These are phyloP conservation scores for Artomyces pyxidatus DNA, from an alignment of 768 basidiomycete species.

Conservation along the genomic window DNA sequence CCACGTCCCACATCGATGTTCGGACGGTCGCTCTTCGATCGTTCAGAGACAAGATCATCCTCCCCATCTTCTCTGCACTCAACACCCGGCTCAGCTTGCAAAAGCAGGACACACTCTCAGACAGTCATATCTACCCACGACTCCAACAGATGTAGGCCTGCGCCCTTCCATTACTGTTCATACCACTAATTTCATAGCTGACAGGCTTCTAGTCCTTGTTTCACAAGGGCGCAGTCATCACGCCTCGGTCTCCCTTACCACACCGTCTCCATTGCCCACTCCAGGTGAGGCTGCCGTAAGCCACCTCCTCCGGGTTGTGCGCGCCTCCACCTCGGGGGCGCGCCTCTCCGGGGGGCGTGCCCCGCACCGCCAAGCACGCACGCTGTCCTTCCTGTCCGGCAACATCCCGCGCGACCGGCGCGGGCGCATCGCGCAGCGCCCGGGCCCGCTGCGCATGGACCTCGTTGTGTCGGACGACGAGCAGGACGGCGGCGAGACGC, in stretches of 20 bases:
- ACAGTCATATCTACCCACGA: conserved; percentile 52
- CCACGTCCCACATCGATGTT: conserved; percentile 60
- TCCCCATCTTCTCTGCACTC: conserved; percentile 53
- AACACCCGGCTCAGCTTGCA: conserved; percentile 46
- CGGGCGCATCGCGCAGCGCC: conserved; percentile 59
- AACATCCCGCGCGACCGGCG: conserved; percentile 71
- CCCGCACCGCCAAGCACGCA: conserved; percentile 25
- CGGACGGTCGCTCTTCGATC: conserved; percentile 71
- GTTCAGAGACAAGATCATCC: conserved; percentile 73
- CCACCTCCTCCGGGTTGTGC: conserved; percentile 58
- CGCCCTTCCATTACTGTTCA: not conserved
- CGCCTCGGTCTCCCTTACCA: conserved; percentile 50
- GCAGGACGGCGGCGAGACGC: conserved; percentile 13
- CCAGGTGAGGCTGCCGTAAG: conserved; percentile 60
- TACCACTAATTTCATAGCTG: conserved; percentile 4
- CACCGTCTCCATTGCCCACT: conserved; percentile 43
- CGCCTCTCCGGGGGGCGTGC: conserved; percentile 13
- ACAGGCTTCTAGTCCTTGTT: conserved; percentile 69
- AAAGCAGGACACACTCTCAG: conserved; percentile 49
- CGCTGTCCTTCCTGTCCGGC: conserved; percentile 66
- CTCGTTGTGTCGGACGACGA: conserved; percentile 19
- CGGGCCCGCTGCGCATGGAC: conserved; percentile 7
- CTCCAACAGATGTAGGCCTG: conserved; percentile 66
- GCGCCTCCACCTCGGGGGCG: conserved; percentile 34
- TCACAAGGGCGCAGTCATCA: conserved; percentile 59